Evolutionary conservation across 1,139 yeast genomes (phyloP), one percentile per base, ranked within the genome.

Genomic region (Pneumocystis wakefieldiae): DNA sequence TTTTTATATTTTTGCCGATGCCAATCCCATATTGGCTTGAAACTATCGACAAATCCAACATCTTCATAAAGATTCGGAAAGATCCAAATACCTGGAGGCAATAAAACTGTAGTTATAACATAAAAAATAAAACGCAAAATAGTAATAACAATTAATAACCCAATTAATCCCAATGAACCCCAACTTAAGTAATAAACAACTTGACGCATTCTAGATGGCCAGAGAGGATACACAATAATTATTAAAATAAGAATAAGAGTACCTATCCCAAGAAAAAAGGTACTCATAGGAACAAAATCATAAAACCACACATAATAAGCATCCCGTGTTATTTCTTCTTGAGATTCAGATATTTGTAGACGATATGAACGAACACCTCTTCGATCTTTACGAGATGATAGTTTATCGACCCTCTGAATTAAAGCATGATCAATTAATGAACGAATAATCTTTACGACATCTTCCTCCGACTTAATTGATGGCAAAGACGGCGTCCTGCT

Each of bases 61-160:
- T 92, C 99, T 67, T 86, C 98, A 75, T 91, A 92, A 72, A 92
- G 78, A 73, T 92, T 92, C 65, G 99, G 99, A 80, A 88, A 92
- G 62, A 92, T 75, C 98, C 99, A 92, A 72, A 94, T 80, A 5
- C 94, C 94, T 41, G 83, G 84, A 24, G 84, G 82, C 63, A 81
- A 75, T 3, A 81, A 78, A 61, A 83, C 77, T 67, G 81, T 77
- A 0, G 94, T 82, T 61, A 87, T 70, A 57, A 84, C 71, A 71
- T 86, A 91, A 53, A 92, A 72, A 62, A 90, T 79, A 71, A 90
- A 77, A 71, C 99, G 82, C 48, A 92, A 76, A 62, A 94, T 79
- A 1, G 97, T 96, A 69, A 87, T 76, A 35, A 76, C 86, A 69
- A 92, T 87, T 75, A 92, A 86, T 62, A 83, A 76, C 8, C 83